Evolutionary conservation across 2,329 filamentous ascomycete species (phyloP).

Genomic region (Diaporthe batatas): DNA sequence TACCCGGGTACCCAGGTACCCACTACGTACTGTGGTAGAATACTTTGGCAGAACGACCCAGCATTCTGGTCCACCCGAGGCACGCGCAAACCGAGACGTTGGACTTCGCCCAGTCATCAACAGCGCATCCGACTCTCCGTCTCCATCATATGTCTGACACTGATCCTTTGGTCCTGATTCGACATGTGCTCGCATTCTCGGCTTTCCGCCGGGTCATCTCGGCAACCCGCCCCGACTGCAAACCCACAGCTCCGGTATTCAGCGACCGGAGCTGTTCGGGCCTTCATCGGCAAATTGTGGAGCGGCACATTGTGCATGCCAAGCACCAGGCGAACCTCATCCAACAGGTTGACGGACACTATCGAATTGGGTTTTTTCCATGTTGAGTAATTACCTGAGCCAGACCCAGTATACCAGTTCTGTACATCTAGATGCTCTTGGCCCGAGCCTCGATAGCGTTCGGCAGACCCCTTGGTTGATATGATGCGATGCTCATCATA

Average conservation of each 20-base stretch:
- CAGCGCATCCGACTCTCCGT: not conserved
- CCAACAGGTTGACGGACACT: not conserved
- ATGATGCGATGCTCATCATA: not conserved
- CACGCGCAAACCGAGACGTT: not conserved
- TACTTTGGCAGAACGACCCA: conserved; percentile 13
- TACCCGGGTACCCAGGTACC: no score
- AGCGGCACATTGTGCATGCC: conserved; percentile 1
- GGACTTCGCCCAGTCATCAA: not conserved
- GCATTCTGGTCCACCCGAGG: conserved; percentile 14
- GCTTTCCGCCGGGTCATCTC: conserved; percentile 30
- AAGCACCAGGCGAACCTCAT: conserved; percentile 17
- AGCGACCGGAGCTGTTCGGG: conserved; percentile 27
- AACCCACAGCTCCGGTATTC: conserved; percentile 23
- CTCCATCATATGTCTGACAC: conserved; percentile 15
- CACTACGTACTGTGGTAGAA: not conserved
- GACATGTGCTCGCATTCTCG: not conserved
- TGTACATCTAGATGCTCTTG: not conserved
- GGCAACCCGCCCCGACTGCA: conserved; percentile 18
- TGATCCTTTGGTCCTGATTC: not conserved
- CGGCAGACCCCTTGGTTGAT: not conserved
- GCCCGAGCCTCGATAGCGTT: not conserved
- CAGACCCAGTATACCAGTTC: no score
- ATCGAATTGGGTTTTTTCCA: not conserved
- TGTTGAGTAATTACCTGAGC: not conserved
- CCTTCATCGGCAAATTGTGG: conserved; percentile 29